A percentile compares a stretch with the other conserved stretches of the same genome.
These are phyloP conservation scores for Triadica sebifera DNA, from an alignment of 345 rosid species.

Conservation along the genomic window DNA sequence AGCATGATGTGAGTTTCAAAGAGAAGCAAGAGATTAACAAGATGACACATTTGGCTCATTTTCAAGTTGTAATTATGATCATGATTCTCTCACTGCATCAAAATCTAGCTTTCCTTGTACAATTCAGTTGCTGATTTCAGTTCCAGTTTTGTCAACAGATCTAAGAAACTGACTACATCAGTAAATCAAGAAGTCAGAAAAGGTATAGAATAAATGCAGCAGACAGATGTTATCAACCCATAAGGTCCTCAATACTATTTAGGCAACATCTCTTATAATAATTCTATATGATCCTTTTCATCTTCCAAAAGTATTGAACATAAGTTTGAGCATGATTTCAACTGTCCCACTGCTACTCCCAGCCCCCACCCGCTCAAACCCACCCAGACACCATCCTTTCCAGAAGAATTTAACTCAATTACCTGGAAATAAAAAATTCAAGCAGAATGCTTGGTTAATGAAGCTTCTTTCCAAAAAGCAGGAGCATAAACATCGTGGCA, in stretches of 20 bases:
- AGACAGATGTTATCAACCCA: background rate
- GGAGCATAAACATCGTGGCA: background rate
- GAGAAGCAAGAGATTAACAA: background rate
- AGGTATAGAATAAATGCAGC: background rate
- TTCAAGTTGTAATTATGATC: background rate
- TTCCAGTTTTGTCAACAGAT: background rate
- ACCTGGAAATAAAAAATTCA: no score
- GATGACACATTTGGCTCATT: background rate
- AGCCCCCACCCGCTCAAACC: background rate
- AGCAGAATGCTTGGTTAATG: background rate
- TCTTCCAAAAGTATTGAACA: background rate
- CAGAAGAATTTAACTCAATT: no score
- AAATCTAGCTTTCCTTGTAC: no score
- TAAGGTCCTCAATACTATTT: background rate
- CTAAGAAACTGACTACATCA: constrained; percentile 1
- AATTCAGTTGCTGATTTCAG: background rate
- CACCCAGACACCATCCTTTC: no score
- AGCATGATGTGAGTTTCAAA: background rate
- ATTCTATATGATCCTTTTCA: background rate
- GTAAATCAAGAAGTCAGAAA: background rate
- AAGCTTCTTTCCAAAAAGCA: background rate
- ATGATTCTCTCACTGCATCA: background rate
- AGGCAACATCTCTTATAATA: background rate
- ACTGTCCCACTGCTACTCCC: background rate
- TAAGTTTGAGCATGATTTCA: background rate